Conservation (phyloP, 768 basidiomycete genomes). For the Lyophyllum shimeji region DNA sequence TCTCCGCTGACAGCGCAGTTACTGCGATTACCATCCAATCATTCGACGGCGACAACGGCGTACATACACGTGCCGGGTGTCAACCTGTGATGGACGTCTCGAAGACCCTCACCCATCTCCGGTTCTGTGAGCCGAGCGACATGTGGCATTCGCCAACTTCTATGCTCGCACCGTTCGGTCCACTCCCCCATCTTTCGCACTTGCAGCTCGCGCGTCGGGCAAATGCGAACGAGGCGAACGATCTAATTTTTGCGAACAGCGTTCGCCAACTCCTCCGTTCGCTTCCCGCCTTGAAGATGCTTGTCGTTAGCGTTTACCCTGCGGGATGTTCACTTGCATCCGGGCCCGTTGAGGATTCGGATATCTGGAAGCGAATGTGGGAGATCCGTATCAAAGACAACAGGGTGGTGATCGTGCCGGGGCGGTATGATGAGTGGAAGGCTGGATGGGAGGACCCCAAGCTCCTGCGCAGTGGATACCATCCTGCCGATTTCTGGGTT, state of each 20-base stretch:
- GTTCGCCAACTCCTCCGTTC: constrained; percentile 27
- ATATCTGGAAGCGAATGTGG: constrained; percentile 25
- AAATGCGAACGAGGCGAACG: constrained; percentile 42
- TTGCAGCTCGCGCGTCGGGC: constrained; percentile 38
- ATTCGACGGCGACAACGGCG: constrained; percentile 18
- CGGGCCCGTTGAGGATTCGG: constrained; percentile 19
- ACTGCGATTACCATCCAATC: constrained; percentile 29
- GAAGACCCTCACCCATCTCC: constrained; percentile 32
- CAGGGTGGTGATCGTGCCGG: constrained; percentile 24
- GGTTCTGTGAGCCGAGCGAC: constrained; percentile 37
- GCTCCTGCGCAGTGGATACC: constrained; percentile 16
- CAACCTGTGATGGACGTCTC: constrained; percentile 9
- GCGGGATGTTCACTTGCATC: constrained; percentile 8
- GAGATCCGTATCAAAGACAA: constrained; percentile 20
- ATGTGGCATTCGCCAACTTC: constrained; percentile 33
- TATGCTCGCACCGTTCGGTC: constrained; percentile 31
- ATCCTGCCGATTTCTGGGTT: constrained; percentile 21
- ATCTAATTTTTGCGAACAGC: constrained; percentile 33
- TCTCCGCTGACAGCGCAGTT: constrained; percentile 12
- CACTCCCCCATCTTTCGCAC: constrained; percentile 36
- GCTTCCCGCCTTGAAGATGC: constrained; percentile 29
- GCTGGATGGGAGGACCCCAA: constrained; percentile 21
- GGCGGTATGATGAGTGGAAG: constrained; percentile 22
- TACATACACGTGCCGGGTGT: background rate
- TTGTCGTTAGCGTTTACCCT: constrained; percentile 35